Evolutionary conservation across 768 basidiomycete species (phyloP).

Genomic region (Lactifluus hygrophoroides): DNA sequence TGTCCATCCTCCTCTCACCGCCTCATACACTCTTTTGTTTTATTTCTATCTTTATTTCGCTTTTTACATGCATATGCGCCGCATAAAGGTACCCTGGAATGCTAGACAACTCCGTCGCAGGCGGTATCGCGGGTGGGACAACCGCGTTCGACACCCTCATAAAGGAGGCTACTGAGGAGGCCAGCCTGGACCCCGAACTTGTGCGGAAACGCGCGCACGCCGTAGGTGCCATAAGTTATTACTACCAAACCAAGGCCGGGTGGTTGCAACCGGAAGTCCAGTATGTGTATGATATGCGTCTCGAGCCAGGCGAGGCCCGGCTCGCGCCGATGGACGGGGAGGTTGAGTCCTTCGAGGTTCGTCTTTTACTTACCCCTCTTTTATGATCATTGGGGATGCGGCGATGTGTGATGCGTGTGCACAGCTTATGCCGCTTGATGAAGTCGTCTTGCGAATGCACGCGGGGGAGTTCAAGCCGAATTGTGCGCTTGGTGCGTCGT

Average conservation of each 20-base stretch:
- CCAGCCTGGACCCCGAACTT: slow-evolving; percentile 62
- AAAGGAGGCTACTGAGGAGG: slow-evolving; percentile 93
- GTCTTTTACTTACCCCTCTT: slow-evolving; percentile 15
- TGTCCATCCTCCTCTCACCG: neutral
- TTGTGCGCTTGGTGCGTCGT: slow-evolving; percentile 65
- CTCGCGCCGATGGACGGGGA: slow-evolving; percentile 85
- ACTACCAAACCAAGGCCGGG: slow-evolving; percentile 55
- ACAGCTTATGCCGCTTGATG: slow-evolving; percentile 58
- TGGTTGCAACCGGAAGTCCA: slow-evolving; percentile 87
- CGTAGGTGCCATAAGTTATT: slow-evolving; percentile 74
- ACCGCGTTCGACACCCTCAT: slow-evolving; percentile 63
- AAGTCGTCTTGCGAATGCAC: slow-evolving; percentile 56
- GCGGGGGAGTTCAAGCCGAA: slow-evolving; percentile 84
- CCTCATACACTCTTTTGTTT: neutral
- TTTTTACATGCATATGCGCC: neutral
- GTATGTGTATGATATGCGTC: slow-evolving; percentile 76
- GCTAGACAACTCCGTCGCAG: slow-evolving; percentile 87
- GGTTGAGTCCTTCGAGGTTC: slow-evolving; percentile 86
- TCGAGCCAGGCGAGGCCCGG: slow-evolving; percentile 49
- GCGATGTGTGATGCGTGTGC: neutral
- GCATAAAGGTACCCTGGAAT: slow-evolving; percentile 64
- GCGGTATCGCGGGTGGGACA: slow-evolving; percentile 82
- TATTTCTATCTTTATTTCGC: neutral
- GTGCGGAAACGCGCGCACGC: slow-evolving; percentile 49
- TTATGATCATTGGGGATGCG: neutral